Base-by-base conservation (phyloP, 2,329 filamentous ascomycete genomes). In the Pestalotiopsis sp. region DNA sequence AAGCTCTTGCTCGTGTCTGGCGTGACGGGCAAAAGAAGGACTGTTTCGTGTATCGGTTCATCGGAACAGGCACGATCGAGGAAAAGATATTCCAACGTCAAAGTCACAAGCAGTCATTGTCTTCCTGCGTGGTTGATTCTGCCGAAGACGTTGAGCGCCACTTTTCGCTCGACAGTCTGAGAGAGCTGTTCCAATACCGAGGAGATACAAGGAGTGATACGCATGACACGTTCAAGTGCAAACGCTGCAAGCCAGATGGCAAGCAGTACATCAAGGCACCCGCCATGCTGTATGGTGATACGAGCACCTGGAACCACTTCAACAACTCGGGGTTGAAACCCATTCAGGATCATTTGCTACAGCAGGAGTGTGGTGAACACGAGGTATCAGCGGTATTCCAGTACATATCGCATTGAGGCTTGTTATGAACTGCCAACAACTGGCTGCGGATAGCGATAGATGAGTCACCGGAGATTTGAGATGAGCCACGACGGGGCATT, bases 31-130 rank as follows among this genome's bases (percentile, higher is more conserved):
- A 99, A 81, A 98, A 97, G 86, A 99, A 99, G 78, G 96, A 99
- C 77, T 99, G 96, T 77, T 99, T 99, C 75, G 96, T 99, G 17
- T 99, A 99, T 80, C 93, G 96, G n/a, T 99, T 99, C 82, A 99
- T 99, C 75, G 93, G 95, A 0, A 98, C 97, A 0, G 96, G 96
- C 3, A 98, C 95, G 0, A 99, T 99, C 70, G 96, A 99, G 78
- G 96, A 99, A 81, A 99, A 99, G 83, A 98, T 99, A 74, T 99
- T 99, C 83, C 96, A 99, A 80, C 92, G 97, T 11, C 96, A 99
- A 78, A 97, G 93, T 0, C 97, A 99, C 85, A 99, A 99, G 82
- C 96, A 99, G 81, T 97, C 94, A 7, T 85, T 99, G 1, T 98
- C 95, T 0, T 97, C 94, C 0, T 98, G 95, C 75, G 96, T 99